Conservation (phyloP, 192 early-diverging fungal species). For the Backusella macrospora region DNA sequence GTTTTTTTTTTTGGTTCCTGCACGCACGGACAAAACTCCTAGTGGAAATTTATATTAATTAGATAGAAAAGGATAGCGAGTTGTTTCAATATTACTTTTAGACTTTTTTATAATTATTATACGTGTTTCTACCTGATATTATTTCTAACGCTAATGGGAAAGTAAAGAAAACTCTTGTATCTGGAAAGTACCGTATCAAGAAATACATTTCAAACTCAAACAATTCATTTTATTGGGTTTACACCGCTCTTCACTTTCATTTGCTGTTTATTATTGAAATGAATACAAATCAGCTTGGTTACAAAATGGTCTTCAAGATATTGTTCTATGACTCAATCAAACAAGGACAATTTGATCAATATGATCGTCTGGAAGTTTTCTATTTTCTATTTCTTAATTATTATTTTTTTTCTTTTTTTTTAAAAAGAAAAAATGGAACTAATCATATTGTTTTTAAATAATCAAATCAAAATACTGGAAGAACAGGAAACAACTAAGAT, state of each 20-base stretch:
- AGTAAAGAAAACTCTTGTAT: neutral
- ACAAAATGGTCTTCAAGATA: neutral
- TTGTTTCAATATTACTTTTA: neutral
- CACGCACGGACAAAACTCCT: constrained; percentile 16
- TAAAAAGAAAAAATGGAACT: neutral
- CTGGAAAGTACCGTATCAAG: neutral
- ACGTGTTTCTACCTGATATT: neutral
- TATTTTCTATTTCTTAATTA: neutral
- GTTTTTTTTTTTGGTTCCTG: neutral
- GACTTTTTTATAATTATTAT: neutral
- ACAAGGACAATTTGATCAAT: neutral
- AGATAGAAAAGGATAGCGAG: neutral
- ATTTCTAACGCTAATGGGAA: neutral
- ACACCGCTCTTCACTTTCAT: neutral
- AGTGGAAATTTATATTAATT: neutral
- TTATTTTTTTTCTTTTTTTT: neutral
- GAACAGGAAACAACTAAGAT: neutral
- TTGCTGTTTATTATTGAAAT: neutral
- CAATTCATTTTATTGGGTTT: neutral
- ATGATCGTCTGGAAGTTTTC: neutral
- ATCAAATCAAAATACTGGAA: constrained; percentile 1
- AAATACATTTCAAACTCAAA: constrained; percentile 11
- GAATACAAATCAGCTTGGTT: neutral
- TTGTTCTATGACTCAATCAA: neutral
- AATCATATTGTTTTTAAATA: neutral